Evolutionary conservation across 1,284 basidiomycete species (phyloP).

Genomic region (Phylloporus gajari): DNA sequence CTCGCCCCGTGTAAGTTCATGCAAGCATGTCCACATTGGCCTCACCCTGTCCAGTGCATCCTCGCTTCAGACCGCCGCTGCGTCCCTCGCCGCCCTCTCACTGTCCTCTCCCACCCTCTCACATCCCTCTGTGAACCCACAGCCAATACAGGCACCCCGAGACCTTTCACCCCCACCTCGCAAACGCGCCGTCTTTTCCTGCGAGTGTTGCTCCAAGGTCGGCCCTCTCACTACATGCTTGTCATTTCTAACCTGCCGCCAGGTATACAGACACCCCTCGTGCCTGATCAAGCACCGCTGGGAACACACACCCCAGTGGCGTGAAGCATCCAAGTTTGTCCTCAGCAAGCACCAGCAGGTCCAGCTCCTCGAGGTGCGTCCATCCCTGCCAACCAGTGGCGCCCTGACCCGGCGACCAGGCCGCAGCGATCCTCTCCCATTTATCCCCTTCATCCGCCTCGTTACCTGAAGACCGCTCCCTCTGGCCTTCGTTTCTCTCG

Average conservation of each 20-base stretch:
- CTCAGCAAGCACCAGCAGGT: slow-evolving; percentile 98
- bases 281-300: slow-evolving; percentile 97
- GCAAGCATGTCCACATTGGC: neutral
- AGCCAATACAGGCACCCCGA: slow-evolving; percentile 28
- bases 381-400: no score
- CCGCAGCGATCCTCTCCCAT: slow-evolving; percentile 93
- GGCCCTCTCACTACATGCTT: slow-evolving; percentile 7
- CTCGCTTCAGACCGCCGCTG: slow-evolving; percentile 57
- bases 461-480: slow-evolving; percentile 90
- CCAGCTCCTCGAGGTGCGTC: slow-evolving; percentile 86
- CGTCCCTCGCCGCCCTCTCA: slow-evolving; percentile 57
- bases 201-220: slow-evolving; percentile 92
- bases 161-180: slow-evolving; percentile 43
- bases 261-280: slow-evolving; percentile 94
- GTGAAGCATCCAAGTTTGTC: slow-evolving; percentile 92
- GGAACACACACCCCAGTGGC: slow-evolving; percentile 98
- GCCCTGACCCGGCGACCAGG: slow-evolving; percentile 54
- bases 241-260: neutral
- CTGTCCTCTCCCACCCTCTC: slow-evolving; percentile 62
- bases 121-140: slow-evolving; percentile 25
- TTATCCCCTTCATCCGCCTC: slow-evolving; percentile 77
- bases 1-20: slow-evolving; percentile 68
- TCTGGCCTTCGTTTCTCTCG: slow-evolving; percentile 84
- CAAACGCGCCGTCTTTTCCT: slow-evolving; percentile 88
- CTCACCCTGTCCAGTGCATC: slow-evolving; percentile 48